Base-by-base conservation (phyloP, 306 rosid species). In the Quillaja saponaria region DNA sequence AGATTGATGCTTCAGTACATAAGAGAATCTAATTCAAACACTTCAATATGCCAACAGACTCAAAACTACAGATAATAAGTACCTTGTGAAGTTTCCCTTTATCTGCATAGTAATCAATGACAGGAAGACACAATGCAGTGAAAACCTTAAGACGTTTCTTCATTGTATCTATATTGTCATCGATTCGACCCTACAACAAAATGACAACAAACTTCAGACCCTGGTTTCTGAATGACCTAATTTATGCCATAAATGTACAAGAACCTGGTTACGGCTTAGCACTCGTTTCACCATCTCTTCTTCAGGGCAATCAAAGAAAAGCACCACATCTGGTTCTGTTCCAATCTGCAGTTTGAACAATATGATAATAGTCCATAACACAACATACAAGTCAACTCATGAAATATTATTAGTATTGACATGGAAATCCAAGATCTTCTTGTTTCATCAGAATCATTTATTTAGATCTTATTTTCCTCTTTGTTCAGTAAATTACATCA, bases 271-370 rank as follows among this genome's bases (percentile, higher is more conserved):
- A 58, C 99, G 96, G 74, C 66, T 80, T 64, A 92, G 85, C 78
- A 92, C 91, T 41, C 99, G 85, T 57, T 86, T 92, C 79, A 92
- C 90, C 99, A 92, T 92, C 80, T 84, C 96, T 47, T 82, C 81
- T 76, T 83, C 94, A 59, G 99, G 91, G 70, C 99, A 92, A 68
- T 92, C 95, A 71, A 92, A 92, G 90, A 86, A 89, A 72, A 92
- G 88, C 52, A 92, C 99, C n/a, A 76, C 37, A 45, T 78, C 45
- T 17, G 99, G 99, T 66, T 92, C 96, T 46, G 81, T 73, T 55
- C 88, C 94, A 33, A 72, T 63, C 99, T 92, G 79, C 78, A 71
- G 55, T 50, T 56, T 11, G 61, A 61, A 61, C 7, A 16, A 42
- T 28, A 14, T 37, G 20, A 28, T 72, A 16, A 54, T 41, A 56